Conservation (phyloP, 2,329 filamentous ascomycete species). For the Penicillium freii region DNA sequence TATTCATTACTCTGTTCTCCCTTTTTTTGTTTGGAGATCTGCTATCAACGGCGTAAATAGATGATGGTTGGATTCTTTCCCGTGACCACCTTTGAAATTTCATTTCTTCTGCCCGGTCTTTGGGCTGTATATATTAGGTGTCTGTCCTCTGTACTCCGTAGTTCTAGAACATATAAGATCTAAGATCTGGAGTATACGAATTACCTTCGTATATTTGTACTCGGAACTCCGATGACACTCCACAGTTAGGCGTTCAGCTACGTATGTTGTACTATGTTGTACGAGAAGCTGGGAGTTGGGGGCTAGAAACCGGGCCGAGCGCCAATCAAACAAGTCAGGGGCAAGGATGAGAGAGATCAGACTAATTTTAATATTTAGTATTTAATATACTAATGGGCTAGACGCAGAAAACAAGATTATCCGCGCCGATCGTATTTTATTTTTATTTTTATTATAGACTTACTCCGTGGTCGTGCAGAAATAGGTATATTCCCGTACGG, state of each 20-base stretch:
- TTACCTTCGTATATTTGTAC: neutral
- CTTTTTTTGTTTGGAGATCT: neutral
- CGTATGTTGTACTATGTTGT: neutral
- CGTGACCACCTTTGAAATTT: constrained; percentile 1
- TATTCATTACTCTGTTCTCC: neutral
- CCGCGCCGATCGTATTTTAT: neutral
- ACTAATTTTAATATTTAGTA: neutral
- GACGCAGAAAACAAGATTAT: constrained; percentile 7
- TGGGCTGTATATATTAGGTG: constrained; percentile 7
- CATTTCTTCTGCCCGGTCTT: constrained; percentile 1
- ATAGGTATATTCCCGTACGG: too few relatives aligned
- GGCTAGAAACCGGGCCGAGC: neutral
- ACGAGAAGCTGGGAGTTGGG: neutral
- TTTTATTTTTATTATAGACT: neutral
- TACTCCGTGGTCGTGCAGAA: neutral
- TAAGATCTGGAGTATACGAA: neutral
- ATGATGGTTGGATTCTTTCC: constrained; percentile 4
- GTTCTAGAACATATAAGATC: neutral
- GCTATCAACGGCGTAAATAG: constrained; percentile 9
- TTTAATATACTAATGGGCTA: neutral
- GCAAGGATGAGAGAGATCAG: neutral
- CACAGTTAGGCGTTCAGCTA: neutral
- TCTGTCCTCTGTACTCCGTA: neutral
- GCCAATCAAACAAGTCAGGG: neutral
- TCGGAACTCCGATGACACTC: neutral